Base-by-base conservation (phyloP, 441 rosid genomes). In the Pelargonium fulgidum region DNA sequence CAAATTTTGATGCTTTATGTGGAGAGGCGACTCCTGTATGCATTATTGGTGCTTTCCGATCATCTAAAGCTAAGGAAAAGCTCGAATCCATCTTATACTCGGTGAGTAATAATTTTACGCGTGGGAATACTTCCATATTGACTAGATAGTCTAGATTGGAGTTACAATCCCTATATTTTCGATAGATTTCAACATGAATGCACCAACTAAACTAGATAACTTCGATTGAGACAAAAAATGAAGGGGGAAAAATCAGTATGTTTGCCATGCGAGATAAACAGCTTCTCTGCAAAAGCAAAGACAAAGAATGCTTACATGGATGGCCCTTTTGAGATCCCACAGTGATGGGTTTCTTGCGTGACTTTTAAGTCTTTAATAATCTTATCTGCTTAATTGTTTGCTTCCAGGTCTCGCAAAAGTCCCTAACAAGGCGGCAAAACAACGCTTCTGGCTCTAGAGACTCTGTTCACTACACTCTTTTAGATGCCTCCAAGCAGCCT, bases 21-120 rank as follows among this genome's bases (percentile, higher is more conserved):
- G 92, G 89, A 24, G 93, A 82, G 64, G 76, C 52, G 67, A 76
- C 70, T 73, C 97, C 96, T 70, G 89, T 91, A 72, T 93, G 99
- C 78, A 75, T 89, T 17, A 81, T 93, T 0, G 96, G 97, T 75
- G 87, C 80, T 65, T 89, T 89, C 86, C 83, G 82, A 85, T 86
- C 95, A 26, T 66, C 80, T 16, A 78, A 67, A 72, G 83, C 80
- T 52, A 86, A 79, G 85, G 89, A 84, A 61, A 84, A 84, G 79
- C 70, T 93, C 65, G 87, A 85, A 67, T 79, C 90, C 47, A 29
- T 88, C 64, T 48, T 93, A 44, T 80, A 84, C 20, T 71, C 11
- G 78, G 98, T 91, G 72, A 79, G 89, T 68, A 29, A 3, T 42
- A 48, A n/a, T 44, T 68, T 26, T 76, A 19, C 20, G 19, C 20